phyloP scores from a whole-genome alignment of 306 rosid species.

The Carpinus fangiana region DNA sequence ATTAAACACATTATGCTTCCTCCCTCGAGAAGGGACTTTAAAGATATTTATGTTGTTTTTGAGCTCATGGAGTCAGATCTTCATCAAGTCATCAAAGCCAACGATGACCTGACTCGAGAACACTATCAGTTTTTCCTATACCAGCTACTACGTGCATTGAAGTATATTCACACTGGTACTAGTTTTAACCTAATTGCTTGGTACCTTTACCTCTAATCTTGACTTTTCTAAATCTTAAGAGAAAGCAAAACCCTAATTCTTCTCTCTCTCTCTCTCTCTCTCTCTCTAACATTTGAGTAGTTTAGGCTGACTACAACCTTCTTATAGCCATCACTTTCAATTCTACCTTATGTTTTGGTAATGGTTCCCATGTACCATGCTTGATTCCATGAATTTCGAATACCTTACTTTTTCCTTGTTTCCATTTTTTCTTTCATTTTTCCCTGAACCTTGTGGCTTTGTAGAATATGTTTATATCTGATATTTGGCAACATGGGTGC shows the following conservation, averaged over 20 bases:
- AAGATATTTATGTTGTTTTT: slow-evolving; percentile 91
- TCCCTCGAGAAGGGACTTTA: slow-evolving; percentile 81
- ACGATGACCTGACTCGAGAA: slow-evolving; percentile 81
- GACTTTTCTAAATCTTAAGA: neutral
- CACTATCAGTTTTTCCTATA: slow-evolving; percentile 95
- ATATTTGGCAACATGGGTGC: slow-evolving; percentile 42
- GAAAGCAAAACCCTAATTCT: neutral
- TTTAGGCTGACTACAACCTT: neutral
- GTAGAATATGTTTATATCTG: slow-evolving; percentile 28
- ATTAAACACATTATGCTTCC: slow-evolving; percentile 90
- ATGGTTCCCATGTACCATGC: neutral
- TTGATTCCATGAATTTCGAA: neutral
- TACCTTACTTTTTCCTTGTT: neutral
- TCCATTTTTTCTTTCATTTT: neutral
- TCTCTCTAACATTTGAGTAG: neutral
- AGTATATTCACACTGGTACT: slow-evolving; percentile 87
- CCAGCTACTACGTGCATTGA: slow-evolving; percentile 94
- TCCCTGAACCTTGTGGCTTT: neutral
- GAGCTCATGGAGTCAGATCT: slow-evolving; percentile 97
- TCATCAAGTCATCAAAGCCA: slow-evolving; percentile 97
- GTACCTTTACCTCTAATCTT: neutral
- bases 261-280: too few relatives aligned
- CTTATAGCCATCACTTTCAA: neutral
- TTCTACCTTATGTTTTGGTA: neutral
- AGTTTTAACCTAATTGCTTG: slow-evolving; percentile 15